Evolutionary conservation across 129 eudicot genomes (phyloP), one percentile per base, ranked within the genome.

Genomic region (Flaveria brownii): DNA sequence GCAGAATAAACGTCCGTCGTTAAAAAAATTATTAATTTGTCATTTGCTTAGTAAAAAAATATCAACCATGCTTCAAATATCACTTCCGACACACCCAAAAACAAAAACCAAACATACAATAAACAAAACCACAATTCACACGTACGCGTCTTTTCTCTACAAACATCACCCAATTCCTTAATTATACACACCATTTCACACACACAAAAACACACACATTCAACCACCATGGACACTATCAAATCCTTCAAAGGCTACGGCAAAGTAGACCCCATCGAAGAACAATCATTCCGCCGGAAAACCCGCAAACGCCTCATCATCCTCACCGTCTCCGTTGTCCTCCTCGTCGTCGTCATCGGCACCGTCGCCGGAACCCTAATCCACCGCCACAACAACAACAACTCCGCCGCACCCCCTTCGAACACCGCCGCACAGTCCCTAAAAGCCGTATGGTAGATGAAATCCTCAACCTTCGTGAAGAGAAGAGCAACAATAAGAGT

Each of bases 221-320:
- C n/a, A n/a, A n/a, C n/a, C n/a, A n/a, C n/a, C n/a, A n/a, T n/a
- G n/a, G n/a, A n/a, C n/a, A n/a, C n/a, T n/a, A n/a, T n/a, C n/a
- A n/a, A n/a, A n/a, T n/a, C n/a, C n/a, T n/a, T n/a, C n/a, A n/a
- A n/a, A n/a, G n/a, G n/a, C n/a, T n/a, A n/a, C n/a, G n/a, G n/a
- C n/a, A n/a, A n/a, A n/a, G n/a, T n/a, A n/a, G n/a, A n/a, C n/a
- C n/a, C n/a, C n/a, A n/a, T n/a, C n/a, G n/a, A n/a, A n/a, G n/a
- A n/a, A n/a, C n/a, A n/a, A n/a, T n/a, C n/a, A n/a, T n/a, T n/a
- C n/a, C 42, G 22, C 12, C 84, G 82, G 2, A 90, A 88, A 74
- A 71, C 92, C 22, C 90, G 96, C 1, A 88, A 83, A 71, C 92
- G 98, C 22, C 22, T 93, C 39, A 15, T 85, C 45, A 85, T 93